These are phyloP conservation scores for Leishmania guyanensis DNA, from an alignment of 208 protist genomes.

Conservation along the genomic window DNA sequence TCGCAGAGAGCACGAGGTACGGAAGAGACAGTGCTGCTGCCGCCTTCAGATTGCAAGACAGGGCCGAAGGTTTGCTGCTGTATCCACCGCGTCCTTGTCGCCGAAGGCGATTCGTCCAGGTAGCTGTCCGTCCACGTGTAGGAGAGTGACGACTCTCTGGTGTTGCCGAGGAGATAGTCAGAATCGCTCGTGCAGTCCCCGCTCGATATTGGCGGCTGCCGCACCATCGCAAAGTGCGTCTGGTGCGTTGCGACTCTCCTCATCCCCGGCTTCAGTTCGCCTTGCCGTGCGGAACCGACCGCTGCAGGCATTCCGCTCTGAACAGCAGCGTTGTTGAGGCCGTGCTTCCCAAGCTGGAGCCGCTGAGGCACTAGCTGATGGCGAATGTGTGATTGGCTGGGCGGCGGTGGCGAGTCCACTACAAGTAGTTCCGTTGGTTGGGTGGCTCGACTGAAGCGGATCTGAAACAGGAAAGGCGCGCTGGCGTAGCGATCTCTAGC, in stretches of 20 bases:
- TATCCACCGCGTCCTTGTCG: constrained; percentile 38
- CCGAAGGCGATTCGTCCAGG: constrained; percentile 25
- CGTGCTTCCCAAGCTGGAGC: neutral
- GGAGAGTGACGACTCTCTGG: constrained; percentile 17
- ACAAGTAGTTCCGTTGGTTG: constrained; percentile 4
- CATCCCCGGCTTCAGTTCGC: neutral
- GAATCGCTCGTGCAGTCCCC: neutral
- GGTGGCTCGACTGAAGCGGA: neutral
- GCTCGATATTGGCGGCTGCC: neutral
- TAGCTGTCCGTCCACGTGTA: constrained; percentile 52
- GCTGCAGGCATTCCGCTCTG: neutral
- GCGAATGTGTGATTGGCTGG: neutral
- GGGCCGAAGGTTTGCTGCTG: constrained; percentile 38
- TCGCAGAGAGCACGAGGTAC: constrained; percentile 9
- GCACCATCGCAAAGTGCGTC: neutral
- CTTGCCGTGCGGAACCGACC: neutral
- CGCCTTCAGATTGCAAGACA: constrained; percentile 42
- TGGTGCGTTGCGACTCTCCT: neutral
- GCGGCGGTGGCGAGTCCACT: constrained; percentile 13
- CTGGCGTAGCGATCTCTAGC: constrained; percentile 8
- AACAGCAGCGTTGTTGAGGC: neutral
- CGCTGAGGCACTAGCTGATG: neutral
- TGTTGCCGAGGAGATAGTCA: neutral
- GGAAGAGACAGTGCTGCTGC: constrained; percentile 26
- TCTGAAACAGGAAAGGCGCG: constrained; percentile 11